phyloP scores from a whole-genome alignment of 2,329 filamentous ascomycete genomes.

The Xylaria sp. region DNA sequence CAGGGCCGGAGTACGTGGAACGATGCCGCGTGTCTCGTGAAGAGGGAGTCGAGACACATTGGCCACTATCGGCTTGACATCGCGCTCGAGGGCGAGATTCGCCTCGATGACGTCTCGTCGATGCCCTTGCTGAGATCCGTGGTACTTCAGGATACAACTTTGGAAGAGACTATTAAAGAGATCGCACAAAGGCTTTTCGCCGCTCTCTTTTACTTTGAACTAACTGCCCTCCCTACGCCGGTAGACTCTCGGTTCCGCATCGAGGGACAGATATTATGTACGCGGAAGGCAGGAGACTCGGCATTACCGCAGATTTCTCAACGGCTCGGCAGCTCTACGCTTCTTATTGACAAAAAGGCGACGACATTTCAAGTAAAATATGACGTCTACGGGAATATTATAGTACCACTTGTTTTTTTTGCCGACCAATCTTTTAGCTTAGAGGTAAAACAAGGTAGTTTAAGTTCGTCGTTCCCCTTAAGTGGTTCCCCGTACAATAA shows the following conservation, averaged over 20 bases:
- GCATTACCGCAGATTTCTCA: slow-evolving; percentile 17
- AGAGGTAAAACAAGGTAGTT: neutral
- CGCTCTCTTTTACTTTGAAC: slow-evolving; percentile 27
- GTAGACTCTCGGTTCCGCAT: slow-evolving; percentile 13
- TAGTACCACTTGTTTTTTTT: slow-evolving; percentile 17
- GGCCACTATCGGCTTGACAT: too few relatives aligned
- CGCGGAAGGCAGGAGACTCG: slow-evolving; percentile 12
- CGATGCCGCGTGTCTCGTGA: too few relatives aligned
- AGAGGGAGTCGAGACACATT: too few relatives aligned
- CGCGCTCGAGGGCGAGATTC: neutral
- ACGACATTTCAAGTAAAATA: slow-evolving; percentile 4
- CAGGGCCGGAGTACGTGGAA: too few relatives aligned
- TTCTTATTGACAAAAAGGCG: slow-evolving; percentile 13
- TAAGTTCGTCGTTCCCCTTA: slow-evolving; percentile 5
- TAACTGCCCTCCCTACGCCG: slow-evolving; percentile 5
- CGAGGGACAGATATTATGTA: slow-evolving; percentile 21
- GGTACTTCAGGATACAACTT: slow-evolving; percentile 10
- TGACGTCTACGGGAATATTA: slow-evolving; percentile 6
- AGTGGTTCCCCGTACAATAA: slow-evolving; percentile 9
- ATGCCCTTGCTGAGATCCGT: slow-evolving; percentile 21
- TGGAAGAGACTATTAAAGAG: slow-evolving; percentile 8
- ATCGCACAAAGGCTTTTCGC: slow-evolving; percentile 22
- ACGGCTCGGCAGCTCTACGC: slow-evolving; percentile 5
- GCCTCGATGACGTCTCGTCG: slow-evolving; percentile 20
- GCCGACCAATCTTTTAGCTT: slow-evolving; percentile 14